These are phyloP conservation scores for Avena atlantica DNA, from an alignment of 176 grass and related monocot genomes.

Conservation along the genomic window DNA sequence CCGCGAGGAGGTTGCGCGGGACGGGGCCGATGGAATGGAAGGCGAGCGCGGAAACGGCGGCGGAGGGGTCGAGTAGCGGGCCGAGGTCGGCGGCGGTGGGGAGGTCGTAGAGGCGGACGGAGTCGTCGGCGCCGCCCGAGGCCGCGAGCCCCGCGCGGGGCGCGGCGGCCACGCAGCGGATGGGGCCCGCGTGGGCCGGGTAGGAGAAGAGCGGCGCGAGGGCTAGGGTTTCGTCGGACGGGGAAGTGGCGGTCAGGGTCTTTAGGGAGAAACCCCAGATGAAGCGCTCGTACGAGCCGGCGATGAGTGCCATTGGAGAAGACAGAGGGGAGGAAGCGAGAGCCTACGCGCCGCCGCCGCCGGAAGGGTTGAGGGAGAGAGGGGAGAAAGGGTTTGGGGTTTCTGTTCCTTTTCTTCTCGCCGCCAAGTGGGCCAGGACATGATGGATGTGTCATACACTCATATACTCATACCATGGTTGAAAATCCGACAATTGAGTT, in stretches of 20 bases:
- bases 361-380: neutral
- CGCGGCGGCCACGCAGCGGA: conserved; percentile 70
- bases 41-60: conserved; percentile 77
- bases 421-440: neutral
- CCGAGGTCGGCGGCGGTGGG: conserved; percentile 66
- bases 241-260: conserved; percentile 17
- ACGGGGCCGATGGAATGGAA: conserved; percentile 74
- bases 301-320: conserved; percentile 70
- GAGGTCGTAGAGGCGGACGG: conserved; percentile 87
- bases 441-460: neutral
- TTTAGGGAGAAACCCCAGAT: conserved; percentile 97
- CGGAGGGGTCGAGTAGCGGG: conserved; percentile 73
- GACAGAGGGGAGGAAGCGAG: neutral
- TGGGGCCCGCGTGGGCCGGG: conserved; percentile 71
- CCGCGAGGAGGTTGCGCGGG: conserved; percentile 85
- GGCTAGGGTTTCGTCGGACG: conserved; percentile 20
- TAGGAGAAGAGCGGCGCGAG: conserved; percentile 81
- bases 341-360: conserved; percentile 12
- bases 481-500: too few species aligned
- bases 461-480: too few species aligned
- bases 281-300: conserved; percentile 95
- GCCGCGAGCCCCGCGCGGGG: conserved; percentile 52
- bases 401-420: neutral
- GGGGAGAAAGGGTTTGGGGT: neutral
- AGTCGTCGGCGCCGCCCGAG: conserved; percentile 74